phyloP scores from a whole-genome alignment of 23 red algal species.

The Cyanidium caldarium region DNA sequence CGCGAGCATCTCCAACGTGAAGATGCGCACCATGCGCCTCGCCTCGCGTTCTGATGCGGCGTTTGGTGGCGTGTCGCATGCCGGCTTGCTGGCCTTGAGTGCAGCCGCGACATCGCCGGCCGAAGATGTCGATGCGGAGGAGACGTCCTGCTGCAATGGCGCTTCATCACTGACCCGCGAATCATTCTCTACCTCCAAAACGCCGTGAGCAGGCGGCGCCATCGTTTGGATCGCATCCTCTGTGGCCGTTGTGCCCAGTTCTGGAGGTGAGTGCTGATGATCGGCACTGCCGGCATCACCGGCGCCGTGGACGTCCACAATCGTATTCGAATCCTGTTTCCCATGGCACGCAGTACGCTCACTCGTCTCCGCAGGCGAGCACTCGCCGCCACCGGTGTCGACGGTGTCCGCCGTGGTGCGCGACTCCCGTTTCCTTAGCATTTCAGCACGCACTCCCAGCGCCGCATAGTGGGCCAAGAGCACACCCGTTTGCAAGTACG shows the following conservation, averaged over 20 bases:
- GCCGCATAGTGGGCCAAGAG: background rate
- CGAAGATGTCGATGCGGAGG: background rate
- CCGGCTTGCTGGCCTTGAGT: background rate
- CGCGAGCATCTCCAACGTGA: background rate
- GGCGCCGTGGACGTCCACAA: background rate
- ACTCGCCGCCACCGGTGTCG: background rate
- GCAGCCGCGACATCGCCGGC: background rate
- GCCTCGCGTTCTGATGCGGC: background rate
- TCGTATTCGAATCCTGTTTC: background rate
- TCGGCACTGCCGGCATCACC: background rate
- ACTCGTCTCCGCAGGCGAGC: background rate
- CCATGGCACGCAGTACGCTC: background rate
- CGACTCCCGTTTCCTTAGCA: background rate
- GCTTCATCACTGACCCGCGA: background rate
- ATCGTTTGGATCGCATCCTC: no score
- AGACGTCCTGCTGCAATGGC: background rate
- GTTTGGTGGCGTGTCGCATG: background rate
- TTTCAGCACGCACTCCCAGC: background rate
- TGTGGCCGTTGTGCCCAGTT: background rate
- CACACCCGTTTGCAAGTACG: conserved; percentile 7
- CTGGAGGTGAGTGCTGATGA: background rate
- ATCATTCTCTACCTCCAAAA: background rate
- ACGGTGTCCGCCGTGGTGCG: background rate
- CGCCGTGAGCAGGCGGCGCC: no score
- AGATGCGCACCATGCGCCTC: background rate